Percentiles rank a stretch among this genome's conserved stretches.
Evolutionary conservation across 768 basidiomycete species (phyloP).

Genomic region (Psilocybe cubensis): DNA sequence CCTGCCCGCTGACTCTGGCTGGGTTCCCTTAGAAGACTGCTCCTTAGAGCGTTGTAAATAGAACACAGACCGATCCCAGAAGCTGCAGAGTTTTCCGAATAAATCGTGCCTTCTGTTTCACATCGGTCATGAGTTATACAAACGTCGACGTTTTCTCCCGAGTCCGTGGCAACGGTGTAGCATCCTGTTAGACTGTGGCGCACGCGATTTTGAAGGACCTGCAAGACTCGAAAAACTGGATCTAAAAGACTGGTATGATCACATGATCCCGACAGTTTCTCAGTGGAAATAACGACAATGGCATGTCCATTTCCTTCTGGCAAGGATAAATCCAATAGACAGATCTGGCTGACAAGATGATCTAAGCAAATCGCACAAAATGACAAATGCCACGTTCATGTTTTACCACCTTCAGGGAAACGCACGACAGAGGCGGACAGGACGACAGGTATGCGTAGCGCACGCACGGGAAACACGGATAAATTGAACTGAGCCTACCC

Average conservation of each 20-base stretch:
- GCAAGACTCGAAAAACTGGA: neutral
- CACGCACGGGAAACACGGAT: neutral
- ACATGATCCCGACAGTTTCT: neutral
- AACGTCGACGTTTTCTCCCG: neutral
- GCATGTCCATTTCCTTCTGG: neutral
- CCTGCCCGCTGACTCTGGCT: neutral
- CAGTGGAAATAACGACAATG: neutral
- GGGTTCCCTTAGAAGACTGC: neutral
- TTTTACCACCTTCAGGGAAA: neutral
- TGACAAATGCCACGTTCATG: neutral
- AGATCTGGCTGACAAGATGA: neutral
- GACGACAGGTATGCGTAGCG: neutral
- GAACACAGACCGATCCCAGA: neutral
- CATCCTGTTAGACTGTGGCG: neutral
- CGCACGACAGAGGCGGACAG: constrained; percentile 5
- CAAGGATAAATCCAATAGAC: neutral
- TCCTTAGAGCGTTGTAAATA: neutral
- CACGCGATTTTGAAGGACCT: neutral
- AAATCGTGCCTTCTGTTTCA: neutral
- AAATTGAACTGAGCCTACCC: neutral
- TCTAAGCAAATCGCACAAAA: neutral
- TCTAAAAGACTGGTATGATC: neutral
- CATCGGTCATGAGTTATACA: no score
- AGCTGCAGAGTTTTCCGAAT: neutral
- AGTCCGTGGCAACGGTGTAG: neutral